Evolutionary conservation across 805 yeast genomes (phyloP).

Genomic region (Barnettozyma wickerhamii): DNA sequence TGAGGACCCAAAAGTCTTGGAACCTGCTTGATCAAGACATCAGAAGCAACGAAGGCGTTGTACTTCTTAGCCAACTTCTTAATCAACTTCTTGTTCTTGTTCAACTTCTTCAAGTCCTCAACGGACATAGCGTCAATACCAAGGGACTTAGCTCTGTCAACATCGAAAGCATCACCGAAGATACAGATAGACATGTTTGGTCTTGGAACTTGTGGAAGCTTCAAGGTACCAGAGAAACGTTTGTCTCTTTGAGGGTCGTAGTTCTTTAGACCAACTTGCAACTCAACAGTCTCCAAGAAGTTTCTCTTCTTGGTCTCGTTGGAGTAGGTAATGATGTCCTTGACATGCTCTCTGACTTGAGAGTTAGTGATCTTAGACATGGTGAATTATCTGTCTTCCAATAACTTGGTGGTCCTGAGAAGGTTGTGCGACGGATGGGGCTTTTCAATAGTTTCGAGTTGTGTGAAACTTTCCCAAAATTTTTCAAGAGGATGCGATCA

Average conservation of each 20-base stretch:
- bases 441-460: background rate
- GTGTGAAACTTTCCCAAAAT: conserved; percentile 5
- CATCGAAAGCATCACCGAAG: conserved; percentile 99
- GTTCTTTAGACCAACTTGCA: conserved; percentile 99
- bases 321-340: conserved; percentile 85
- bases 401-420: conserved; percentile 47
- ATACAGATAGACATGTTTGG: conserved; percentile 99
- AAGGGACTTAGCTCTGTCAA: conserved; percentile 99
- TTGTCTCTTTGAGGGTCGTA: conserved; percentile 99
- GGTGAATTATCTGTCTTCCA: conserved; percentile 68
- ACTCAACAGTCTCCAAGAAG: conserved; percentile 99
- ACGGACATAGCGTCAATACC: conserved; percentile 99
- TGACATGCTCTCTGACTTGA: conserved; percentile 96
- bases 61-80: conserved; percentile 99
- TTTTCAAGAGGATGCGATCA: background rate
- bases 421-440: conserved; percentile 43
- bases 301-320: conserved; percentile 98
- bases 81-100: conserved; percentile 99
- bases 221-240: conserved; percentile 99
- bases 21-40: conserved; percentile 98
- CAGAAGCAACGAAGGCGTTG: conserved; percentile 99
- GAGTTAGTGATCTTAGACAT: conserved; percentile 90
- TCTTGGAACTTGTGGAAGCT: conserved; percentile 98
- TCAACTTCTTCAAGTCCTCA: conserved; percentile 98
- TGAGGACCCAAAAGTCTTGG: conserved; percentile 99